A percentile compares a stretch with the other conserved stretches of the same genome.
phyloP scores from a whole-genome alignment of 1,284 basidiomycete species.

The Ceratobasidium theobromae region DNA sequence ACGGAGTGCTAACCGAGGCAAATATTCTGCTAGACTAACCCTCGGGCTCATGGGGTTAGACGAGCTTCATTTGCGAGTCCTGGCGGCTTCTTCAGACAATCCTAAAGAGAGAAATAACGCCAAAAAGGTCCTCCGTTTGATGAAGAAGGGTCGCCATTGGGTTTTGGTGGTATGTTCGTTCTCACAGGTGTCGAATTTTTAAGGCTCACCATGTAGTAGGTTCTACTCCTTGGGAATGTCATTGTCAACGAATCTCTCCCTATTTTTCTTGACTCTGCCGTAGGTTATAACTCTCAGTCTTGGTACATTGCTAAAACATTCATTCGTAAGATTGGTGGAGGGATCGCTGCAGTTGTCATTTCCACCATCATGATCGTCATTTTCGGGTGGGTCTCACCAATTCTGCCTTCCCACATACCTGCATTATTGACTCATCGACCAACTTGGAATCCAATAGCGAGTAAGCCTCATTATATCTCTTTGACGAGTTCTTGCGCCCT shows the following conservation, averaged over 20 bases:
- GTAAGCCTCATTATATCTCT: slow-evolving; percentile 38
- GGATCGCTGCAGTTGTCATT: slow-evolving; percentile 78
- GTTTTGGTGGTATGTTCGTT: slow-evolving; percentile 70
- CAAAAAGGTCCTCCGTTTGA: slow-evolving; percentile 72
- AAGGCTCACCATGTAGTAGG: slow-evolving; percentile 46
- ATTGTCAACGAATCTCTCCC: slow-evolving; percentile 92
- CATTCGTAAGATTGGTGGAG: slow-evolving; percentile 67
- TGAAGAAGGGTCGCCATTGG: slow-evolving; percentile 88
- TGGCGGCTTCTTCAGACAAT: slow-evolving; percentile 78
- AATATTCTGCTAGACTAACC: slow-evolving; percentile 55
- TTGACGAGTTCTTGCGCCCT: slow-evolving; percentile 13
- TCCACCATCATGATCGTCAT: slow-evolving; percentile 84
- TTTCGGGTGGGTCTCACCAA: slow-evolving; percentile 60
- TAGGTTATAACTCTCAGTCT: slow-evolving; percentile 46
- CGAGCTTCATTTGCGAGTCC: slow-evolving; percentile 85
- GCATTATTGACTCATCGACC: neutral
- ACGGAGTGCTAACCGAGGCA: neutral
- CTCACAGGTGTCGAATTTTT: neutral
- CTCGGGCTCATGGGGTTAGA: slow-evolving; percentile 95
- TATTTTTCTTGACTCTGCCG: slow-evolving; percentile 89
- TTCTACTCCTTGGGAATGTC: slow-evolving; percentile 81
- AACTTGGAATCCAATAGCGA: slow-evolving; percentile 37
- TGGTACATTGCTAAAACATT: slow-evolving; percentile 33
- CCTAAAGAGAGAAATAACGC: slow-evolving; percentile 67
- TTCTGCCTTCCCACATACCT: neutral